Conservation (phyloP, 306 rosid species). For the Albizia julibrissin region DNA sequence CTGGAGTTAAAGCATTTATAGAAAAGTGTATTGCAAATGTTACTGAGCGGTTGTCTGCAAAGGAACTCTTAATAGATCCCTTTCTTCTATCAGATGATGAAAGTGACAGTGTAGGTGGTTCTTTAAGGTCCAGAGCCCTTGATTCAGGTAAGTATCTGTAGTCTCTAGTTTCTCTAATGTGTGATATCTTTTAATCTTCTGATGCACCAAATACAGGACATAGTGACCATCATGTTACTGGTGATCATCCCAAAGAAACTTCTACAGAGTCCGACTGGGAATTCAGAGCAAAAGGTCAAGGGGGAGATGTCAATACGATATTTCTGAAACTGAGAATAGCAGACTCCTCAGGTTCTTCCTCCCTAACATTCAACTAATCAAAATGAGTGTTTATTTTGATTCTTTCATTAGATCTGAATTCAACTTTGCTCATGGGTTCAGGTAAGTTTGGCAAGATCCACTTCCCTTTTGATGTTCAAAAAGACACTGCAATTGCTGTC, state of each 20-base stretch:
- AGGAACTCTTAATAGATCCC: conserved; percentile 78
- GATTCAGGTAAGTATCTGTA: conserved; percentile 42
- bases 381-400: conserved; percentile 1
- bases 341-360: conserved; percentile 68
- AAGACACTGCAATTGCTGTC: conserved; percentile 83
- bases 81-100: conserved; percentile 72
- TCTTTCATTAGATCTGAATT: conserved; percentile 23
- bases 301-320: conserved; percentile 73
- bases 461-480: conserved; percentile 87
- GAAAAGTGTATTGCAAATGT: conserved; percentile 83
- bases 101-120: conserved; percentile 53
- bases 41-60: conserved; percentile 82
- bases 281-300: conserved; percentile 83
- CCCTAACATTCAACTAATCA: not conserved
- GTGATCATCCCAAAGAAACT: conserved; percentile 38
- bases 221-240: conserved; percentile 36
- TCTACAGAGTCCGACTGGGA: conserved; percentile 54
- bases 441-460: conserved; percentile 88
- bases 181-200: conserved; percentile 28
- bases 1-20: conserved; percentile 70
- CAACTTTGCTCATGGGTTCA: conserved; percentile 30
- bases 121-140: conserved; percentile 37
- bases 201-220: conserved; percentile 49
- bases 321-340: conserved; percentile 83
- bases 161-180: conserved; percentile 26